These are phyloP conservation scores for Cyberlindnera galapagoensis DNA, from an alignment of 805 yeast genomes.

Conservation along the genomic window DNA sequence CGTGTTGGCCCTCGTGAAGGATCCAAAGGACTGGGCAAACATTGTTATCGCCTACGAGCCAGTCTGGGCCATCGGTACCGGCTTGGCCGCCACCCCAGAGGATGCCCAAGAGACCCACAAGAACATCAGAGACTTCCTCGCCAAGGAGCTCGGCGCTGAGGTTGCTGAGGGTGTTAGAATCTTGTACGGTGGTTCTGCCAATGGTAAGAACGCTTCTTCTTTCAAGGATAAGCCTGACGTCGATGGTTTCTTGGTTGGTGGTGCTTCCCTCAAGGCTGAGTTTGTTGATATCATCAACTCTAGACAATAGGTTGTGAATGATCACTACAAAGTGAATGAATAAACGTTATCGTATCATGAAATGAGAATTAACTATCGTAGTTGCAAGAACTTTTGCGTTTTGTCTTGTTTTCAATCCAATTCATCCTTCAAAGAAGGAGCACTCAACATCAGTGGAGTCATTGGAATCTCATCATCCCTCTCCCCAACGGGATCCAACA, in stretches of 20 bases:
- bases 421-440: too few relatives aligned
- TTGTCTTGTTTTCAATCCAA: too few relatives aligned
- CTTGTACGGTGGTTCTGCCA: slow-evolving; percentile 98
- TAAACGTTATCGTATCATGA: too few relatives aligned
- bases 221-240: slow-evolving; percentile 91
- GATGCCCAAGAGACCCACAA: slow-evolving; percentile 96
- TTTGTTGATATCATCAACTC: slow-evolving; percentile 93
- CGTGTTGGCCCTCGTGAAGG: slow-evolving; percentile 64
- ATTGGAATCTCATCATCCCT: slow-evolving; percentile 17
- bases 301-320: slow-evolving; percentile 46
- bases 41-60: slow-evolving; percentile 98
- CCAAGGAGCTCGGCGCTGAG: slow-evolving; percentile 66
- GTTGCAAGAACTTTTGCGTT: too few relatives aligned
- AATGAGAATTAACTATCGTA: too few relatives aligned
- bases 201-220: slow-evolving; percentile 84
- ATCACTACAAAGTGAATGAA: too few relatives aligned
- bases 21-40: slow-evolving; percentile 86
- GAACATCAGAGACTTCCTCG: slow-evolving; percentile 78
- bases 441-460: slow-evolving; percentile 21
- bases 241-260: slow-evolving; percentile 99
- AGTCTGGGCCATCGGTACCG: slow-evolving; percentile 99
- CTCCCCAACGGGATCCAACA: slow-evolving; percentile 13
- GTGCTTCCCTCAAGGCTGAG: slow-evolving; percentile 98
- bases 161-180: slow-evolving; percentile 80
- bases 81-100: slow-evolving; percentile 96